These are phyloP conservation scores for Malassezia arunalokei DNA, from an alignment of 1,284 basidiomycete genomes.

Conservation along the genomic window DNA sequence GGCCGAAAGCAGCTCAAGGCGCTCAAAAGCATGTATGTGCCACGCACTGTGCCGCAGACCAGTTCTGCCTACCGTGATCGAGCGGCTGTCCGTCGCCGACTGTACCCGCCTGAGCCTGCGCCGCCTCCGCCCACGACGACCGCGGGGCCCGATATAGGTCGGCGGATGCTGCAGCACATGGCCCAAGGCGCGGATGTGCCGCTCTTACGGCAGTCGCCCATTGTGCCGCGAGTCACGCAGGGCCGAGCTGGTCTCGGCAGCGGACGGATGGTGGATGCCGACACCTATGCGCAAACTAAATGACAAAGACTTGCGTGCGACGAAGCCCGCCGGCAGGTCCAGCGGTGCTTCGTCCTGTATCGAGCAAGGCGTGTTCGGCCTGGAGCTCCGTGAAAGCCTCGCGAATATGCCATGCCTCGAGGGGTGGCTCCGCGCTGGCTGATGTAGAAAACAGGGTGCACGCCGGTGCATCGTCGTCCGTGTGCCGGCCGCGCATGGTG, in stretches of 20 bases:
- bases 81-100: constrained; percentile 4
- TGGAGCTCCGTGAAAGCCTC: constrained; percentile 40
- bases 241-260: constrained; percentile 12
- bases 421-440: constrained; percentile 21
- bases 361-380: constrained; percentile 21
- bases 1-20: constrained; percentile 1
- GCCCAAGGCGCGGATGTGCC: neutral
- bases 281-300: constrained; percentile 13
- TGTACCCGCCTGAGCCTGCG: neutral
- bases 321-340: constrained; percentile 32
- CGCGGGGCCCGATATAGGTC: neutral
- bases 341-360: constrained; percentile 20
- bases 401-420: constrained; percentile 33
- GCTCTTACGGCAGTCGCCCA: neutral
- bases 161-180: constrained; percentile 8
- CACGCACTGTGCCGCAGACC: neutral
- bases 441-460: constrained; percentile 32
- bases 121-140: neutral
- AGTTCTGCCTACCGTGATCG: constrained; percentile 9
- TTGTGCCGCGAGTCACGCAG: constrained; percentile 3
- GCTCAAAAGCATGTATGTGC: constrained; percentile 4
- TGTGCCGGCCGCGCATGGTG: neutral
- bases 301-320: constrained; percentile 34
- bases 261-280: neutral
- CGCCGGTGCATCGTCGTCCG: constrained; percentile 4